These are phyloP conservation scores for Citrus sp. DNA, from an alignment of 345 rosid genomes.

Conservation along the genomic window DNA sequence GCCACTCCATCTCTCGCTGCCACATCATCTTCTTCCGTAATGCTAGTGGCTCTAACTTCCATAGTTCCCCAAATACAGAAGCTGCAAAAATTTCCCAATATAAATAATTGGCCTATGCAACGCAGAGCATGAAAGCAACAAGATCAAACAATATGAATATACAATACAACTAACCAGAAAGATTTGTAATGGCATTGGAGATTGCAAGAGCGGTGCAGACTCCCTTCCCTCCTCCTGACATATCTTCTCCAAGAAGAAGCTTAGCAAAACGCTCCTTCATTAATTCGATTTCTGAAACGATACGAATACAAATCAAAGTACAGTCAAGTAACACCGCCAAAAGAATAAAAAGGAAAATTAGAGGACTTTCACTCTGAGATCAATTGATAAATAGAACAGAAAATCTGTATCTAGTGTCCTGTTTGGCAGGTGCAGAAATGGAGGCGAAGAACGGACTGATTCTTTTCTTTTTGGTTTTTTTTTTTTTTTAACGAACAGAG, in stretches of 20 bases:
- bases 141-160: neutral
- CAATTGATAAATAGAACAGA: neutral
- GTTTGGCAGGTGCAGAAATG: neutral
- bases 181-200: slow-evolving; percentile 40
- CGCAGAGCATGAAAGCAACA: neutral
- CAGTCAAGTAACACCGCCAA: neutral
- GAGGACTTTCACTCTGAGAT: neutral
- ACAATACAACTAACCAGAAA: slow-evolving; percentile 26
- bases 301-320: neutral
- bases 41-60: slow-evolving; percentile 43
- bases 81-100: slow-evolving; percentile 20
- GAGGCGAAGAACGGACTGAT: neutral
- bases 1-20: slow-evolving; percentile 48
- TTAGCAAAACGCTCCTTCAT: slow-evolving; percentile 51
- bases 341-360: neutral
- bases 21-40: slow-evolving; percentile 36
- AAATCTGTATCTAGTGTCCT: neutral
- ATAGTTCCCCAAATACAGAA: slow-evolving; percentile 40
- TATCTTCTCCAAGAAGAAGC: slow-evolving; percentile 61
- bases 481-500: neutral
- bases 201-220: slow-evolving; percentile 45
- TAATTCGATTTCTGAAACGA: slow-evolving; percentile 34
- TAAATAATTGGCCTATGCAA: neutral
- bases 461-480: too few relatives aligned
- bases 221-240: slow-evolving; percentile 55